These are phyloP conservation scores for Arabidopsis lyrata DNA, from an alignment of 441 rosid genomes.

Conservation along the genomic window DNA sequence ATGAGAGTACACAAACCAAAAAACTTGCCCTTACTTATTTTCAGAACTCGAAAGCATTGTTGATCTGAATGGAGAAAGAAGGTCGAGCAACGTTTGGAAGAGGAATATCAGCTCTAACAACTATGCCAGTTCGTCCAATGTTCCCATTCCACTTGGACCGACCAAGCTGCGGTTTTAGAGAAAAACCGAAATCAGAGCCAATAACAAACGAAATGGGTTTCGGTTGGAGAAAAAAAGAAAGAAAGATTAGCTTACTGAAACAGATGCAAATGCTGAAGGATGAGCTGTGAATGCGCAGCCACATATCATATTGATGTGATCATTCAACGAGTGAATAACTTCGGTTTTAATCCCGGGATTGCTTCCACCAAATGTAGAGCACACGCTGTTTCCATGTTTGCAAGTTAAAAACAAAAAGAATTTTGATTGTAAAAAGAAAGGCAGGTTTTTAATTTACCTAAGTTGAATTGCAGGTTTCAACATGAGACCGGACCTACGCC, in stretches of 20 bases:
- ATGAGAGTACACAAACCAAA: constrained; percentile 14
- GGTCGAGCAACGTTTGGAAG: constrained; percentile 66
- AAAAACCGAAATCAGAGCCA: background rate
- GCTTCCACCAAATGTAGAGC: constrained; percentile 90
- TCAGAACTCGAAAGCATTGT: constrained; percentile 86
- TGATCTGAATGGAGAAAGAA: constrained; percentile 82
- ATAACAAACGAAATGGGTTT: background rate
- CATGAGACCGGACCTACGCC: constrained; percentile 90
- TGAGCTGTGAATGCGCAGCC: constrained; percentile 68
- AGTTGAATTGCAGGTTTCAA: constrained; percentile 80
- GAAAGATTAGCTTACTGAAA: constrained; percentile 65
- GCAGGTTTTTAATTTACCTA: constrained; percentile 52
- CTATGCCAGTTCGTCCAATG: constrained; percentile 82
- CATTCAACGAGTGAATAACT: constrained; percentile 81
- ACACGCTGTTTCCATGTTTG: constrained; percentile 45
- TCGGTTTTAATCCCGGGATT: constrained; percentile 84
- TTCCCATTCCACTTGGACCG: constrained; percentile 96
- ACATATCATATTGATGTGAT: constrained; percentile 76
- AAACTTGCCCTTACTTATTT: constrained; percentile 14
- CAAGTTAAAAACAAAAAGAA: background rate
- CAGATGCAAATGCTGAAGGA: constrained; percentile 84
- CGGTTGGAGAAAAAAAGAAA: background rate
- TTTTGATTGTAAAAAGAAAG: background rate
- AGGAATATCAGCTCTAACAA: constrained; percentile 76
- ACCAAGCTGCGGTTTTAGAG: constrained; percentile 62